phyloP scores from a whole-genome alignment of 2,329 filamentous ascomycete genomes.

The Aspergillus niger region DNA sequence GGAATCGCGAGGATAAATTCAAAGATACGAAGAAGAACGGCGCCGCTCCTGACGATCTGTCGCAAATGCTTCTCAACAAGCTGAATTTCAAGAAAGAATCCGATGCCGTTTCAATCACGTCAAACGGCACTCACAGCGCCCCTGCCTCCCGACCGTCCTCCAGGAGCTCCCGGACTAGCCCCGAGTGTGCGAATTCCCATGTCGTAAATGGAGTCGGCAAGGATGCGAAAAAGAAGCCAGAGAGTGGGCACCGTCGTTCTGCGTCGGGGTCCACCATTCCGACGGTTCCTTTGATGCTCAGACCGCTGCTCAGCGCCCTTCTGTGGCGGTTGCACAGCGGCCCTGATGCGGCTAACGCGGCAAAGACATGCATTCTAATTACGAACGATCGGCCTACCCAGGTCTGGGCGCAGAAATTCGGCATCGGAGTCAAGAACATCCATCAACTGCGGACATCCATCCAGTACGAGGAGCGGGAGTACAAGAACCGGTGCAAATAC shows the following conservation, averaged over 20 bases:
- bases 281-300: constrained; percentile 42
- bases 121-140: constrained; percentile 45
- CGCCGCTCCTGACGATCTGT: constrained; percentile 41
- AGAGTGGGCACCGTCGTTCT: constrained; percentile 34
- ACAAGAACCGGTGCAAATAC: constrained; percentile 49
- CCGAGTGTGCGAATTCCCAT: constrained; percentile 41
- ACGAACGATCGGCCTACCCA: constrained; percentile 48
- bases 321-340: constrained; percentile 48
- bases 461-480: constrained; percentile 49
- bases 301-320: constrained; percentile 47
- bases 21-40: constrained; percentile 27
- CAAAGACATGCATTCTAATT: constrained; percentile 45
- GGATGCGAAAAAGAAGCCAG: constrained; percentile 23
- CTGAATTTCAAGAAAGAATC: constrained; percentile 49
- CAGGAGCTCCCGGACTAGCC: constrained; percentile 49
- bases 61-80: constrained; percentile 51
- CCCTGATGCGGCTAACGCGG: constrained; percentile 34
- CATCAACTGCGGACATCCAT: constrained; percentile 51
- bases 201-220: constrained; percentile 25
- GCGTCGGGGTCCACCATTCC: constrained; percentile 38
- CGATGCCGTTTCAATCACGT: constrained; percentile 42
- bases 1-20: constrained; percentile 24
- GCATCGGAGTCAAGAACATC: constrained; percentile 50
- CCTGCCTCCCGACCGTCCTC: constrained; percentile 48
- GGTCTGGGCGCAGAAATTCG: constrained; percentile 51